Conservation (phyloP, 2,329 filamentous ascomycete species). For the Fusarium euwallaceae region DNA sequence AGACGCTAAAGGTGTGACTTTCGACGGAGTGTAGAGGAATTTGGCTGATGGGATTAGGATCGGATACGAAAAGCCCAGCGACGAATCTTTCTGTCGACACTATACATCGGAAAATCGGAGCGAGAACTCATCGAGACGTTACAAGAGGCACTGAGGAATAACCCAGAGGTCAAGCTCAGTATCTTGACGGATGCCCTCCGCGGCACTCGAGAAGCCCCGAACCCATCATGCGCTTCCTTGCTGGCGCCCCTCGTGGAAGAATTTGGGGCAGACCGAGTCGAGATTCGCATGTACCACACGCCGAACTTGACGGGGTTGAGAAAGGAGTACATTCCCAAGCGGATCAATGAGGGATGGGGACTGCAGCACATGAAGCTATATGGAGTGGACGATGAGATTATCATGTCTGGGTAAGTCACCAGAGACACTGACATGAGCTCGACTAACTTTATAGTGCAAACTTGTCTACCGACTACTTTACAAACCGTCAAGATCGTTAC, state of each 20-base stretch:
- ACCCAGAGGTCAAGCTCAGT: constrained; percentile 83
- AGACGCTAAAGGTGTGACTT: constrained; percentile 80
- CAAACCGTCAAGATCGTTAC: constrained; percentile 93
- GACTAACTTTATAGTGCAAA: constrained; percentile 73
- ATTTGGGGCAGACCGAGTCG: constrained; percentile 86
- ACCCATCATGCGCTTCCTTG: constrained; percentile 88
- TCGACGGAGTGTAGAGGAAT: background rate
- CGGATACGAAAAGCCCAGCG: constrained; percentile 85
- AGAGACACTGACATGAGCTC: background rate
- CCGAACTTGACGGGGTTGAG: constrained; percentile 90
- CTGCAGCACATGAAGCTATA: constrained; percentile 99
- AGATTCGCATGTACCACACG: constrained; percentile 98
- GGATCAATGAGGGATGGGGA: constrained; percentile 98
- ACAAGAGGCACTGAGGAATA: constrained; percentile 78
- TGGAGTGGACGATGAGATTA: constrained; percentile 93
- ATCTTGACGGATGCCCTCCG: constrained; percentile 92
- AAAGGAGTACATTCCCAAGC: constrained; percentile 85
- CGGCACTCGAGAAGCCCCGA: constrained; percentile 89
- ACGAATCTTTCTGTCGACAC: constrained; percentile 91
- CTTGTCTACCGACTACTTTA: constrained; percentile 93
- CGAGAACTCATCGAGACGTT: constrained; percentile 87
- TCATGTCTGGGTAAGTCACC: constrained; percentile 80
- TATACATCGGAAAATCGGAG: constrained; percentile 96
- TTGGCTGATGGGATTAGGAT: constrained; percentile 60
- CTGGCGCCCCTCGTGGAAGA: constrained; percentile 86